phyloP scores from a whole-genome alignment of 2,329 filamentous ascomycete genomes.

The Epichloe uncinata region DNA sequence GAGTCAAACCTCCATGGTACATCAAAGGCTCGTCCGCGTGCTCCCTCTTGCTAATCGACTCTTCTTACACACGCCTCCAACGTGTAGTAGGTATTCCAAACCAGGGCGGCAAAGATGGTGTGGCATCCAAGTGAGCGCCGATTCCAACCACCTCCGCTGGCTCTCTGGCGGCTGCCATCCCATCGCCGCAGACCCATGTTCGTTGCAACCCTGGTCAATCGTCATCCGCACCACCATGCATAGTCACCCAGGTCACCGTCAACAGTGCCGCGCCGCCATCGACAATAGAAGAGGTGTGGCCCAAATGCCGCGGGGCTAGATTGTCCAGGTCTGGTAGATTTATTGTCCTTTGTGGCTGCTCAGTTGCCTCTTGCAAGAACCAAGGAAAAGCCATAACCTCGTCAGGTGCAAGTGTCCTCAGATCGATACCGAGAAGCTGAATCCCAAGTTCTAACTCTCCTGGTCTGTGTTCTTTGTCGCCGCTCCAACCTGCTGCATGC shows the following conservation, averaged over 20 bases:
- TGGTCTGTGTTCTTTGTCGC: slow-evolving; percentile 2
- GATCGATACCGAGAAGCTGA: neutral
- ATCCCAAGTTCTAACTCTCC: neutral
- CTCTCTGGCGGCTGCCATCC: neutral
- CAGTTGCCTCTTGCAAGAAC: neutral
- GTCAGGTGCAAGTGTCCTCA: neutral
- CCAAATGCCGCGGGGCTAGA: neutral
- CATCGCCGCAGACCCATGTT: slow-evolving; percentile 4
- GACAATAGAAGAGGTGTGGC: slow-evolving; percentile 4
- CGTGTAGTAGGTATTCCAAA: neutral
- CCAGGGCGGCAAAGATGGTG: neutral
- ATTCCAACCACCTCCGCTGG: too few species aligned
- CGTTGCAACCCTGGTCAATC: slow-evolving; percentile 6
- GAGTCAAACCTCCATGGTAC: too few species aligned
- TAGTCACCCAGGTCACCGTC: neutral
- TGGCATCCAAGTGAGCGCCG: too few species aligned
- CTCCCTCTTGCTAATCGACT: neutral
- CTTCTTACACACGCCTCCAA: neutral
- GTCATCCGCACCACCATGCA: slow-evolving; percentile 5
- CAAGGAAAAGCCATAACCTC: neutral
- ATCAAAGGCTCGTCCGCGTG: too few species aligned
- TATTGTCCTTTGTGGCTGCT: neutral
- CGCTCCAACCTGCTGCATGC: slow-evolving; percentile 7
- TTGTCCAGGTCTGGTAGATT: neutral
- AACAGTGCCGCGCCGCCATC: slow-evolving; percentile 5